phyloP scores from a whole-genome alignment of 2,329 filamentous ascomycete genomes.

The Aspergillus piperis region DNA sequence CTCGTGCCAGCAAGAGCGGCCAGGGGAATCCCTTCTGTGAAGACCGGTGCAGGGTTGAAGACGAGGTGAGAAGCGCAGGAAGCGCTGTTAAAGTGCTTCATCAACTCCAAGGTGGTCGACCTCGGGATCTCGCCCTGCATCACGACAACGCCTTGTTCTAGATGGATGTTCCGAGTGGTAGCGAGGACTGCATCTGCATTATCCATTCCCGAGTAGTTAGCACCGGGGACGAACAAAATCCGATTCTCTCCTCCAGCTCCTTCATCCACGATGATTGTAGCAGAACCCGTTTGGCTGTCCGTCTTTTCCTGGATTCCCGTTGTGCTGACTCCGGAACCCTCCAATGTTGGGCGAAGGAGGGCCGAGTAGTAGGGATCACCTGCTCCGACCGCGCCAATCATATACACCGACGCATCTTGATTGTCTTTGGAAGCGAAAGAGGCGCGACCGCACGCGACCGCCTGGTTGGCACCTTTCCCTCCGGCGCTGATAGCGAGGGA shows the following conservation, averaged over 20 bases:
- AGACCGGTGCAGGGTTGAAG: constrained; percentile 86
- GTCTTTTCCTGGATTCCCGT: constrained; percentile 52
- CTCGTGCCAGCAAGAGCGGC: constrained; percentile 67
- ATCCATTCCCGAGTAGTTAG: constrained; percentile 59
- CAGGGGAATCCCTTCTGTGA: constrained; percentile 68
- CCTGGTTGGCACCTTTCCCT: constrained; percentile 96
- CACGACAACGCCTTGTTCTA: constrained; percentile 55
- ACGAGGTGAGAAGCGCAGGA: constrained; percentile 59
- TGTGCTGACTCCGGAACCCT: constrained; percentile 63
- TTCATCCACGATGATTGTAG: constrained; percentile 74
- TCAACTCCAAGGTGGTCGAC: constrained; percentile 63
- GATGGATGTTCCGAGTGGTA: constrained; percentile 22
- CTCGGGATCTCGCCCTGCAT: constrained; percentile 79
- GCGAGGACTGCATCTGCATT: constrained; percentile 41
- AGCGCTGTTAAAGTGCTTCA: constrained; percentile 39
- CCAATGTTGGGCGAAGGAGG: constrained; percentile 60
- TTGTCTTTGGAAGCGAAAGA: constrained; percentile 12
- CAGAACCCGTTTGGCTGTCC: constrained; percentile 64
- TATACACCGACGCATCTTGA: constrained; percentile 56
- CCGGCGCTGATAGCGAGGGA: constrained; percentile 80
- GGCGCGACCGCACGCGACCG: constrained; percentile 76
- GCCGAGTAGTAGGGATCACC: constrained; percentile 63
- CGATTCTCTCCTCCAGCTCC: constrained; percentile 70
- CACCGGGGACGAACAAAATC: constrained; percentile 72
- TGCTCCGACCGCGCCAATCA: constrained; percentile 71